phyloP scores from a whole-genome alignment of 108 stramenopile species.

The Cyclotella atomus region DNA sequence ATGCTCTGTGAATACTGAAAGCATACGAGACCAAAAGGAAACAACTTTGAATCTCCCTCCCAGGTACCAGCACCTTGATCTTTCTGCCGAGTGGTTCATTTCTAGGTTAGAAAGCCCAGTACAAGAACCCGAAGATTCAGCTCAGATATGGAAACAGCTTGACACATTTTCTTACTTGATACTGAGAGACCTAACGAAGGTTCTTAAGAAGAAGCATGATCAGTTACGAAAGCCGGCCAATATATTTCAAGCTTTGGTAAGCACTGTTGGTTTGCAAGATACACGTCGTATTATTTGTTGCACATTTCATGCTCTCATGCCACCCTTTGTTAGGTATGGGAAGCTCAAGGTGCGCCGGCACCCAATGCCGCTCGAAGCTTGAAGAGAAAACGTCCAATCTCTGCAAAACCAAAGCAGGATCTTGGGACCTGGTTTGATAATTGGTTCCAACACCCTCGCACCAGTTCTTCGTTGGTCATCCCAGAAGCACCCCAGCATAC shows the following conservation, averaged over 20 bases:
- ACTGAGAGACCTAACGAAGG: neutral
- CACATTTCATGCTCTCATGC: too few species aligned
- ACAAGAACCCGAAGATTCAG: neutral
- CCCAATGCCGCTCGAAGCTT: neutral
- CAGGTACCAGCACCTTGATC: neutral
- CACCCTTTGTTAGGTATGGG: too few species aligned
- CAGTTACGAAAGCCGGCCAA: neutral
- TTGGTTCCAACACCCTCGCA: neutral
- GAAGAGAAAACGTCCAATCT: neutral
- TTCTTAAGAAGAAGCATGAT: neutral
- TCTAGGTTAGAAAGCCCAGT: neutral
- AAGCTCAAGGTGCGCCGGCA: neutral
- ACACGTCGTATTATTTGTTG: too few species aligned
- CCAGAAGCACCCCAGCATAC: neutral
- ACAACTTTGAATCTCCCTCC: constrained; percentile 4
- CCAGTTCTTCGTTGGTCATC: neutral
- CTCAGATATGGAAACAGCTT: neutral
- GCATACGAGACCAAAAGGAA: neutral
- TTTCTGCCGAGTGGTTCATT: constrained; percentile 4
- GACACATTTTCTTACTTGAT: neutral
- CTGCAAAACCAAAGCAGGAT: neutral
- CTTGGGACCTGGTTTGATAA: constrained; percentile 1
- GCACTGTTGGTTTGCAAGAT: too few species aligned
- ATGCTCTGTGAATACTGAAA: neutral
- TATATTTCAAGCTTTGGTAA: constrained; percentile 6